phyloP scores from a whole-genome alignment of 1,284 basidiomycete genomes.

The Tremellales sp. region DNA sequence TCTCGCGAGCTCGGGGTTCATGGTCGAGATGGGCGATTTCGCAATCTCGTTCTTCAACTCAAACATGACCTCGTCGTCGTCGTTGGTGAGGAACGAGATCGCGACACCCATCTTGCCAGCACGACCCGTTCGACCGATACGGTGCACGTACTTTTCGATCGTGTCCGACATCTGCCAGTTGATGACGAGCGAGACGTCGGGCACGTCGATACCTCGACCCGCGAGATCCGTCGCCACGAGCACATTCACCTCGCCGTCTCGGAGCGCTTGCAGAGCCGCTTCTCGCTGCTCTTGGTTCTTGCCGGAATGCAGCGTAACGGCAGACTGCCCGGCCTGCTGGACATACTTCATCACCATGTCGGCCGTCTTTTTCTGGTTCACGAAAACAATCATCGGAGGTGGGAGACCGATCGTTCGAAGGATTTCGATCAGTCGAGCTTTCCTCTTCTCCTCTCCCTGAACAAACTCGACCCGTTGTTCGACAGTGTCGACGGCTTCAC shows the following conservation, averaged over 20 bases:
- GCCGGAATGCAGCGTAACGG: conserved; percentile 88
- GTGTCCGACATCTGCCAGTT: conserved; percentile 96
- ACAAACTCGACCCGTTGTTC: conserved; percentile 96
- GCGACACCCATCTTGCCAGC: conserved; percentile 90
- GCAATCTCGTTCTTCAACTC: conserved; percentile 68
- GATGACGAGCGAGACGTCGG: conserved; percentile 87
- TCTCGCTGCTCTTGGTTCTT: conserved; percentile 98
- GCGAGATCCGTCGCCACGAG: conserved; percentile 97
- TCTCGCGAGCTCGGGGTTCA: conserved; percentile 76
- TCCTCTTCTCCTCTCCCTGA: conserved; percentile 88
- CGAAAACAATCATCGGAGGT: conserved; percentile 96
- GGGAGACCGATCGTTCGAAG: conserved; percentile 76
- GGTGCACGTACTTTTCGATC: conserved; percentile 89
- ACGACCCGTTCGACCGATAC: conserved; percentile 96
- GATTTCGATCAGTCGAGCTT: conserved; percentile 74
- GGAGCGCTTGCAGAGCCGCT: conserved; percentile 77
- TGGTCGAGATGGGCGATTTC: conserved; percentile 88
- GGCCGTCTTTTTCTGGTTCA: conserved; percentile 98
- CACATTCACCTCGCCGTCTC: conserved; percentile 75
- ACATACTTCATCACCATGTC: conserved; percentile 94
- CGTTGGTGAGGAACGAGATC: conserved; percentile 92
- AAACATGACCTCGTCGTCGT: conserved; percentile 95
- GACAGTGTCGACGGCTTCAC: conserved; percentile 94
- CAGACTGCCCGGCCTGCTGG: conserved; percentile 73
- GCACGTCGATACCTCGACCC: conserved; percentile 97